These are phyloP conservation scores for Blepharisma stoltei DNA, from an alignment of 73 alveolate genomes.

Conservation along the genomic window DNA sequence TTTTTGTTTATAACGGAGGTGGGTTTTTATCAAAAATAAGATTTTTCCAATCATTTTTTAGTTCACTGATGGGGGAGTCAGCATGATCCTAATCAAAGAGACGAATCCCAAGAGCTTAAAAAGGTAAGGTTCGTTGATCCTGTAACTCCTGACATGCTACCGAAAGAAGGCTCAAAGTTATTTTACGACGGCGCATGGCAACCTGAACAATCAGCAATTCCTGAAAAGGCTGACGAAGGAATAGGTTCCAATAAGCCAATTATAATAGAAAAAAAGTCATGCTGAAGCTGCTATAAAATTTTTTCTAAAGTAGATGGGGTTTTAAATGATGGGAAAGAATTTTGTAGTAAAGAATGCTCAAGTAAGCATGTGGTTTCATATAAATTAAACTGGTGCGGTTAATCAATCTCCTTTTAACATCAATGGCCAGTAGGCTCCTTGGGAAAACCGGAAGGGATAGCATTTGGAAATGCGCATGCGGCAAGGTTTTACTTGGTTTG, in stretches of 20 bases:
- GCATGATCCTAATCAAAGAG: neutral
- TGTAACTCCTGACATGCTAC: slow-evolving; percentile 18
- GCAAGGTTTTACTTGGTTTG: too few relatives aligned
- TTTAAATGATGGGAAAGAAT: neutral
- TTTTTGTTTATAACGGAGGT: too few relatives aligned
- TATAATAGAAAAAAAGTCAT: neutral
- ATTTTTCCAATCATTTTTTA: too few relatives aligned
- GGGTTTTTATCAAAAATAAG: too few relatives aligned
- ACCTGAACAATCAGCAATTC: neutral
- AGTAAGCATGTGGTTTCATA: neutral
- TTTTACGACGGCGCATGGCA: slow-evolving; percentile 5
- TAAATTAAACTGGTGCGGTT: neutral
- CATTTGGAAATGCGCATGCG: too few relatives aligned
- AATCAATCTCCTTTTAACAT: too few relatives aligned
- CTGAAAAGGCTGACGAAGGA: slow-evolving; percentile 13
- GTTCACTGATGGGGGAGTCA: too few relatives aligned
- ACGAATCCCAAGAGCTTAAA: neutral
- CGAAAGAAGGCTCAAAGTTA: neutral
- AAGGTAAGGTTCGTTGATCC: slow-evolving; percentile 22
- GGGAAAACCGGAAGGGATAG: too few relatives aligned
- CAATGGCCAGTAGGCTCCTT: too few relatives aligned
- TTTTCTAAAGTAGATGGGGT: neutral
- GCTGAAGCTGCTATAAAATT: slow-evolving; percentile 24
- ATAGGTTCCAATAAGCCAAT: neutral
- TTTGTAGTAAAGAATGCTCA: slow-evolving; percentile 1